A percentile compares a stretch with the other conserved stretches of the same genome.
Evolutionary conservation across 2,329 filamentous ascomycete genomes (phyloP).

Genomic region (Venturia nashicola): DNA sequence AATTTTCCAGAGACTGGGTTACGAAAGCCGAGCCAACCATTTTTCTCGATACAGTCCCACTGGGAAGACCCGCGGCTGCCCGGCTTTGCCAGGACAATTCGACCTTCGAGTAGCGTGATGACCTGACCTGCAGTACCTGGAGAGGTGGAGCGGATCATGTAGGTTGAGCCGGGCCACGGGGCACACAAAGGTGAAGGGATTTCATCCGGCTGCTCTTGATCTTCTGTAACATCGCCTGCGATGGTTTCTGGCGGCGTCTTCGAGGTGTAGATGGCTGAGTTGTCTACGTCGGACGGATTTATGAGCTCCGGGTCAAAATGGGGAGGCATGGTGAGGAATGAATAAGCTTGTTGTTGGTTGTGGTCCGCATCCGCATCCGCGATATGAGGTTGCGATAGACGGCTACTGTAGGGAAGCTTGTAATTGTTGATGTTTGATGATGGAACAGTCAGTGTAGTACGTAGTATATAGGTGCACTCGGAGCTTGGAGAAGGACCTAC

Average conservation of each 20-base stretch:
- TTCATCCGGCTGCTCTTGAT: neutral
- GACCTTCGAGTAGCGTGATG: constrained; percentile 21
- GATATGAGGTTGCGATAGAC: too few relatives aligned
- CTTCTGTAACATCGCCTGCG: constrained; percentile 5
- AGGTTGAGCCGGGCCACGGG: constrained; percentile 19
- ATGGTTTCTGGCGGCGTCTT: constrained; percentile 10
- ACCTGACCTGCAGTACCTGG: constrained; percentile 13
- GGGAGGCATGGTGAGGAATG: neutral
- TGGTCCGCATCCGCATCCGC: too few relatives aligned
- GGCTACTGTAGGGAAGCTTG: too few relatives aligned
- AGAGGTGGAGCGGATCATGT: constrained; percentile 20
- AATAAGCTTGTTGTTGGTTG: neutral
- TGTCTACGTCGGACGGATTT: neutral
- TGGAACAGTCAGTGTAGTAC: too few relatives aligned
- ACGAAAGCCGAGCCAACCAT: constrained; percentile 28
- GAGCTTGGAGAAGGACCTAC: too few relatives aligned
- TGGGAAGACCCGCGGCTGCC: constrained; percentile 16
- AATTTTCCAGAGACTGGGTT: constrained; percentile 22
- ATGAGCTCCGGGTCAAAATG: neutral
- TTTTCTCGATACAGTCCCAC: constrained; percentile 27
- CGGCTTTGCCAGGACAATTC: constrained; percentile 19
- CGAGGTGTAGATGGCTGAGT: constrained; percentile 9
- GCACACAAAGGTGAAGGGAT: constrained; percentile 9
- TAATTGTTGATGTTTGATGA: too few relatives aligned
- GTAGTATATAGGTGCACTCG: too few relatives aligned